Percentiles rank a stretch among this genome's conserved stretches.
These are phyloP conservation scores for Talaromyces liani DNA, from an alignment of 495 filamentous ascomycete genomes.

Conservation along the genomic window DNA sequence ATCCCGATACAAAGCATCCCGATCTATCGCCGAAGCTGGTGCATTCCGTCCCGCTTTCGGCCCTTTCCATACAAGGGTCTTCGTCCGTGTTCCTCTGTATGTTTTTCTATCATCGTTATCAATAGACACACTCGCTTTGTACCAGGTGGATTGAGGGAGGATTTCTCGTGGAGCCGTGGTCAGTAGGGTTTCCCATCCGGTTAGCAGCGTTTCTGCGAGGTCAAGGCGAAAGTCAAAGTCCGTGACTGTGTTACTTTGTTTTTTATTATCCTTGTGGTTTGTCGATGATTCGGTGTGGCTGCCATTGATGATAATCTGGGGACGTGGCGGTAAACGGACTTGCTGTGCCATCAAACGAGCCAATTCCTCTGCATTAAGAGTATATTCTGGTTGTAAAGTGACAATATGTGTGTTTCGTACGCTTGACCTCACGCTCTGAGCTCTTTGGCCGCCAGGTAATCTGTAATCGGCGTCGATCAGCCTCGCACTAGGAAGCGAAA, in stretches of 20 bases:
- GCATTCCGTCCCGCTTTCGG: not conserved
- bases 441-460: not conserved
- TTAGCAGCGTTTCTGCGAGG: constrained; percentile 25
- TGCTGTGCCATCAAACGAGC: constrained; percentile 22
- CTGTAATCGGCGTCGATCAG: constrained; percentile 1
- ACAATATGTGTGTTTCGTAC: constrained; percentile 12
- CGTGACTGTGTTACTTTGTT: constrained; percentile 17
- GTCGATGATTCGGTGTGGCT: constrained; percentile 22
- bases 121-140: constrained; percentile 15
- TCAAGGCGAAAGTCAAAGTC: constrained; percentile 37
- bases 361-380: constrained; percentile 15
- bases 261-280: constrained; percentile 23
- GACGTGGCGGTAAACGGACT: constrained; percentile 28
- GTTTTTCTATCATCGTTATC: not conserved
- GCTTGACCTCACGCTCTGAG: not conserved
- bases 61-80: not conserved
- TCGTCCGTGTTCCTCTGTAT: not conserved
- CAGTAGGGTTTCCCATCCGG: constrained; percentile 17
- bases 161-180: not conserved
- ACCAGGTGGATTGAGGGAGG: constrained; percentile 10
- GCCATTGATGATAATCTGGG: constrained; percentile 26
- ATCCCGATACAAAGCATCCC: constrained; percentile 7
- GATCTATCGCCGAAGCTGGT: constrained; percentile 12
- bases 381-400: constrained; percentile 13
- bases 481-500: not conserved